Evolutionary conservation across 208 protist species (phyloP).

Genomic region (Borovskyia barvae): DNA sequence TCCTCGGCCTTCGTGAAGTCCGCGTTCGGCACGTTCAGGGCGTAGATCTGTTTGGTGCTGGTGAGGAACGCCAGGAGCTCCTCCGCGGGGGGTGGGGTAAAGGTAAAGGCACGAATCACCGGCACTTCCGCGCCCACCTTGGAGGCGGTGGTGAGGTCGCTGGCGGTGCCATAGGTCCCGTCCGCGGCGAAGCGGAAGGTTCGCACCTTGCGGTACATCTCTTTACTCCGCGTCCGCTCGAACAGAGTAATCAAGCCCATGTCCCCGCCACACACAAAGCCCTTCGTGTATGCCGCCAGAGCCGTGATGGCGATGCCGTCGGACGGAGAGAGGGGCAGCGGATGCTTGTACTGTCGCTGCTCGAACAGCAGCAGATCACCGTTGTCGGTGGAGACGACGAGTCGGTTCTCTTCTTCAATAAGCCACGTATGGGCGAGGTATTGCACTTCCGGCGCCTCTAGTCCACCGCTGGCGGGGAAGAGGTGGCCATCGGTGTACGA

Average conservation of each 20-base stretch:
- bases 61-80: slow-evolving; percentile 91
- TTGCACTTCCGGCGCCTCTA: slow-evolving; percentile 74
- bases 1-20: slow-evolving; percentile 94
- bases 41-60: slow-evolving; percentile 92
- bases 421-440: slow-evolving; percentile 95
- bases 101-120: slow-evolving; percentile 78
- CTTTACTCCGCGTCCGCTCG: slow-evolving; percentile 90
- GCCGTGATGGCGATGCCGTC: slow-evolving; percentile 90
- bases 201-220: slow-evolving; percentile 93
- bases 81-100: slow-evolving; percentile 86
- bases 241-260: slow-evolving; percentile 94
- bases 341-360: slow-evolving; percentile 81
- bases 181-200: slow-evolving; percentile 88
- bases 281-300: slow-evolving; percentile 88
- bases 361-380: slow-evolving; percentile 95
- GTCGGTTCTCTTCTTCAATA: slow-evolving; percentile 64
- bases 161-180: slow-evolving; percentile 24
- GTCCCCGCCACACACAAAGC: slow-evolving; percentile 94
- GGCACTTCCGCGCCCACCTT: slow-evolving; percentile 46
- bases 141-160: slow-evolving; percentile 16
- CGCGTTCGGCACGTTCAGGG: slow-evolving; percentile 91
- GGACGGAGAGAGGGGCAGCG: slow-evolving; percentile 82
- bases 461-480: slow-evolving; percentile 45
- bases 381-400: slow-evolving; percentile 92
- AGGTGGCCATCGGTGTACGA: slow-evolving; percentile 76